Evolutionary conservation across 805 yeast species (phyloP), one percentile per base, ranked within the genome.

Genomic region (Yarrowia keelungensis): DNA sequence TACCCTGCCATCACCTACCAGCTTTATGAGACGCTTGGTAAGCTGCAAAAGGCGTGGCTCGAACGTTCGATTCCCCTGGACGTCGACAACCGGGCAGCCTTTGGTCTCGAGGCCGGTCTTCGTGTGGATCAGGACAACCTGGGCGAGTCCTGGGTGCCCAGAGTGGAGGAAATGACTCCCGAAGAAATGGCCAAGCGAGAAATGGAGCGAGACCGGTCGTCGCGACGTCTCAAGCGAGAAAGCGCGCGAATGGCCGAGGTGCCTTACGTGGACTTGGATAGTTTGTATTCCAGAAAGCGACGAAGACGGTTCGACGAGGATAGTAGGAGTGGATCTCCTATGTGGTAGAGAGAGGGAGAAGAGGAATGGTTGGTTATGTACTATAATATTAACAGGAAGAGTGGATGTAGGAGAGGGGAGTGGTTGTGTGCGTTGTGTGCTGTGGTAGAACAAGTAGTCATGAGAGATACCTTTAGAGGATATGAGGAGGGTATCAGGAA

Each of bases 151-250:
- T 95, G 97, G 96, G 88, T 89, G 68, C 99, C 99, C 36, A 84
- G 87, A 51, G 89, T 94, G 8, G 98, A 94, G 78, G 86, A 87
- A 14, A 83, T 95, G 70, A 87, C 95, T 1, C 93, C 91, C 68
- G 92, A 93, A 86, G 99, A 95, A 78, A 91, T 95, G 69, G 98
- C 94, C 76, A 89, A 89, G 79, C 85, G 98, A 72, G 98, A 95
- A 76, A 92, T 92, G 73, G 99, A 95, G 79, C 87, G 96, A 75
- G 97, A 93, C 74, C 85, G 98, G 78, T 92, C 90, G 76, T 83
- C 92, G 71, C 86, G 99, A 78, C 87, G 99, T 76, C 83, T 93
- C 76, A 94, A 96, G 82, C 87, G 99, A 79, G 98, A 95, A 76
- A 88, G 92, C 10, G 87, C 91, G 81, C 82, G 92, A 70, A 85